A percentile compares a stretch with the other conserved stretches of the same genome.
Evolutionary conservation across 768 basidiomycete species (phyloP).

Genomic region (Amanita rimosa): DNA sequence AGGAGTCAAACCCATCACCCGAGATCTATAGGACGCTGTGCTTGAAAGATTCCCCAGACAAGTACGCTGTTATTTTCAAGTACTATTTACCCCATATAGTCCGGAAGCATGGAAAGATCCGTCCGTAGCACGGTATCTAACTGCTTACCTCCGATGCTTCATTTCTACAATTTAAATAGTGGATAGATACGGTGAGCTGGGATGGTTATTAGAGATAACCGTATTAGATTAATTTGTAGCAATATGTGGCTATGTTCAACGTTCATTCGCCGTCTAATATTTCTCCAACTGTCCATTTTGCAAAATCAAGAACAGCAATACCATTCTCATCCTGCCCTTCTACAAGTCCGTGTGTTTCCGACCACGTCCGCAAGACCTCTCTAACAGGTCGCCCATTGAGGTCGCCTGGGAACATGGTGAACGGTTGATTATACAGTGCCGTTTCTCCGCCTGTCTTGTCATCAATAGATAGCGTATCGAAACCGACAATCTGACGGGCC

Average conservation of each 20-base stretch:
- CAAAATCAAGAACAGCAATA: constrained; percentile 41
- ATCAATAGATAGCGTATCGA: constrained; percentile 50
- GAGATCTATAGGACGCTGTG: constrained; percentile 36
- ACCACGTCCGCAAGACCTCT: constrained; percentile 44
- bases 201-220: neutral
- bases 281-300: constrained; percentile 58
- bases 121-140: neutral
- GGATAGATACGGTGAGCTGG: neutral
- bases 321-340: constrained; percentile 22
- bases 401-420: constrained; percentile 63
- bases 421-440: constrained; percentile 61
- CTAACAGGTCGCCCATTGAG: constrained; percentile 27
- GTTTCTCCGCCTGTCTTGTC: constrained; percentile 27
- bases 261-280: constrained; percentile 6
- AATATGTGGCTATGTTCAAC: neutral
- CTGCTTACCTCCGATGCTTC: neutral
- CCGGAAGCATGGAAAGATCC: constrained; percentile 17
- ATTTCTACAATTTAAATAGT: neutral
- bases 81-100: constrained; percentile 39
- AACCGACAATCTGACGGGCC: constrained; percentile 79
- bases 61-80: constrained; percentile 30
- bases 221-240: neutral
- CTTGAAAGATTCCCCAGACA: constrained; percentile 45
- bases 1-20: neutral
- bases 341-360: constrained; percentile 32